Evolutionary conservation across 108 stramenopile species (phyloP), one percentile per base, ranked within the genome.

Genomic region (Phaeodactylum tricornutum): DNA sequence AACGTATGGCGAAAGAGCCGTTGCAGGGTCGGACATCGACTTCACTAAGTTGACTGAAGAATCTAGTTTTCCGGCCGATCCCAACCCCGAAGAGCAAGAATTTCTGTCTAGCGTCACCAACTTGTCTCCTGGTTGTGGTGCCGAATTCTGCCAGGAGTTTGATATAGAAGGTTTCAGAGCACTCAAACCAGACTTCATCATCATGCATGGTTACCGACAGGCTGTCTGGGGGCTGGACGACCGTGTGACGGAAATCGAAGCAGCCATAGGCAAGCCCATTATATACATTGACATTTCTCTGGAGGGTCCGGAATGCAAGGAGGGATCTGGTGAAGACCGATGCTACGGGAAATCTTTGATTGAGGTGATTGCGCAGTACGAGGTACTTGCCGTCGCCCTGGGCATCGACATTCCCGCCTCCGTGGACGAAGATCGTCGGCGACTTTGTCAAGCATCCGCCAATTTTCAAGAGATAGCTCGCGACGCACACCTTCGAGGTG

Each of bases 341-440:
- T 40, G 38, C 38, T 20, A 40, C 38, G 38, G 38, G 19, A 40
- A 40, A 20, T 40, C 38, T 7, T 20, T 57, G 56, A 57, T 57
- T 19, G 56, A 57, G 14, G 34, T 57, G 21, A 36, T 57, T 48
- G 46, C 36, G 21, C 56, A 57, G 28, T 57, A 47, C 26, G 31
- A 37, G 14, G 56, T 17, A 14, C 17, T 50, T 11, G 34, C 45
- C 2, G 15, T 16, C 16, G 29, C 43, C n/a, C 32, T 44, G n/a
- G 43, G 43, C 23, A 22, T 44, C 17, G 14, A 23, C 21, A 8
- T 19, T 7, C 43, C 43, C 15, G 29, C 27, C 4, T 31, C 43
- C 26, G 15, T 55, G 11, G 47, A 46, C 25, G 21, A 57, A 37
- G 56, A 57, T 25, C 14, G 16, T 26, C 30, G 23, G 4, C 46